Percentiles rank a stretch among this genome's conserved stretches.
phyloP scores from a whole-genome alignment of 2,329 filamentous ascomycete species.

The Sclerotinia spermophila region DNA sequence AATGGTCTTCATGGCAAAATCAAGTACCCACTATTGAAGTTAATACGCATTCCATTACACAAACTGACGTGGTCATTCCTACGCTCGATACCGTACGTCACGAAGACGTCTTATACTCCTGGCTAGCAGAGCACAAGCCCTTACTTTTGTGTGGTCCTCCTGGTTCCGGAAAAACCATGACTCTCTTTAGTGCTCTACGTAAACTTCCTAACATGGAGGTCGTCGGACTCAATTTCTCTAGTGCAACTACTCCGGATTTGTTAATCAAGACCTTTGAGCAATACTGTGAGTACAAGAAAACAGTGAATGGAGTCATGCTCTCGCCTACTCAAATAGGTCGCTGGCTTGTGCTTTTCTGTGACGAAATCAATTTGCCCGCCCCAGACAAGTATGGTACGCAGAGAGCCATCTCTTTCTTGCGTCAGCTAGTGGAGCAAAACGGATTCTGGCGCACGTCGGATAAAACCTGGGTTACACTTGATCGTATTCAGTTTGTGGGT shows the following conservation, averaged over 20 bases:
- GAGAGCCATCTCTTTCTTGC: slow-evolving; percentile 92
- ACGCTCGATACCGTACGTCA: slow-evolving; percentile 96
- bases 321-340: slow-evolving; percentile 94
- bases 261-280: slow-evolving; percentile 99
- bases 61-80: slow-evolving; percentile 97
- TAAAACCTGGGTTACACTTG: slow-evolving; percentile 95
- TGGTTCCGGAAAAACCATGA: slow-evolving; percentile 99
- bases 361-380: slow-evolving; percentile 98
- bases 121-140: slow-evolving; percentile 98
- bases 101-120: slow-evolving; percentile 98
- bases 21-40: slow-evolving; percentile 93
- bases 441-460: slow-evolving; percentile 98
- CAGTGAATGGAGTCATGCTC: slow-evolving; percentile 89
- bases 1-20: slow-evolving; percentile 92
- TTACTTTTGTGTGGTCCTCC: slow-evolving; percentile 94
- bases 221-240: slow-evolving; percentile 98
- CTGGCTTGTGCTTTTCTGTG: slow-evolving; percentile 98
- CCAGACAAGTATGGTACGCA: slow-evolving; percentile 98
- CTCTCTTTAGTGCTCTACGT: slow-evolving; percentile 91
- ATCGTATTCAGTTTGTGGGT: slow-evolving; percentile 97
- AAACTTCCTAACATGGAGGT: slow-evolving; percentile 99
- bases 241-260: slow-evolving; percentile 94
- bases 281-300: slow-evolving; percentile 99
- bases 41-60: slow-evolving; percentile 96
- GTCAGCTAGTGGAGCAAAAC: slow-evolving; percentile 97